Evolutionary conservation across 2,329 filamentous ascomycete species (phyloP).

Genomic region (Claviceps spartinae): DNA sequence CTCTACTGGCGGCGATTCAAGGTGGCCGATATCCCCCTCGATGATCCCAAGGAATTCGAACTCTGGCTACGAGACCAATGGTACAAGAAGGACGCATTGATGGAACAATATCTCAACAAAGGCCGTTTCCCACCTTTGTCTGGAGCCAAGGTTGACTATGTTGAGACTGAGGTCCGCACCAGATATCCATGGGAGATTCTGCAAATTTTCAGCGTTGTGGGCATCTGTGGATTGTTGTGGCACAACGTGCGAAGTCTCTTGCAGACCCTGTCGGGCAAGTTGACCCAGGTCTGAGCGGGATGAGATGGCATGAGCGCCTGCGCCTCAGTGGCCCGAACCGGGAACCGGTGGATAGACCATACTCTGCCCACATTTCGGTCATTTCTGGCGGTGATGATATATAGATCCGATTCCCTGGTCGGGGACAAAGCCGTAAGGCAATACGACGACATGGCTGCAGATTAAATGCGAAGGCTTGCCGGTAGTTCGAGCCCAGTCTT

Average conservation of each 20-base stretch:
- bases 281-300: conserved; percentile 6
- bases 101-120: conserved; percentile 68
- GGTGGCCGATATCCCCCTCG: conserved; percentile 66
- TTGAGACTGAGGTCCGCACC: conserved; percentile 46
- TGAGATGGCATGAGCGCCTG: not conserved
- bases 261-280: conserved; percentile 8
- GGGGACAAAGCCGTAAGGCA: no score
- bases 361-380: no score
- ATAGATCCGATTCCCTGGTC: no score
- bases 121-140: conserved; percentile 67
- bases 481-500: no score
- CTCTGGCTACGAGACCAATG: conserved; percentile 74
- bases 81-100: conserved; percentile 80
- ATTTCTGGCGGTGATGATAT: no score
- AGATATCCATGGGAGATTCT: conserved; percentile 40
- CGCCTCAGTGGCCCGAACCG: not conserved
- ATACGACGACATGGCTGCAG: no score
- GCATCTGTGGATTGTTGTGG: conserved; percentile 28
- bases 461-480: no score
- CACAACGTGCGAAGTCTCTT: conserved; percentile 22
- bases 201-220: conserved; percentile 38
- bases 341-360: no score
- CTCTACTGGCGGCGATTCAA: conserved; percentile 89
- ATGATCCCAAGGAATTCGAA: conserved; percentile 63
- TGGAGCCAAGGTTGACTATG: conserved; percentile 29